Evolutionary conservation across 305 asterid genomes (phyloP).

Genomic region (Fraxinus sp.): DNA sequence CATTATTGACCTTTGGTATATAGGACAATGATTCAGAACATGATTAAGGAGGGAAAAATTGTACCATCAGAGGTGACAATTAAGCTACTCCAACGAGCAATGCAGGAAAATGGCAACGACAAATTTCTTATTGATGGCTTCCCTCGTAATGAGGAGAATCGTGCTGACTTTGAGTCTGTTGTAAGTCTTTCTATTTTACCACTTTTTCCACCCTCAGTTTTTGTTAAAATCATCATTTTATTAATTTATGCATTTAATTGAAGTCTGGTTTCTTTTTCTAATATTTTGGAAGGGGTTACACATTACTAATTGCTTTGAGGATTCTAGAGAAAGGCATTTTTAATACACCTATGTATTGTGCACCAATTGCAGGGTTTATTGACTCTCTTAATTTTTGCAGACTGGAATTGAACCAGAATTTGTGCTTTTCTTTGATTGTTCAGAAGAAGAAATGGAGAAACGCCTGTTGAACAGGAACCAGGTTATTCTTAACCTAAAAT

Average conservation of each 20-base stretch:
- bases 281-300: not conserved
- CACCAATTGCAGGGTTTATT: not conserved
- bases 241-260: not conserved
- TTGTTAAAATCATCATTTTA: not conserved
- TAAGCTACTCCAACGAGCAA: slow-evolving; percentile 80
- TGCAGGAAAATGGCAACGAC: slow-evolving; percentile 66
- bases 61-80: slow-evolving; percentile 93
- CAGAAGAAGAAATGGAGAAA: slow-evolving; percentile 91
- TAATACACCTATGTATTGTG: not conserved
- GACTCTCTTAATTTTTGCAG: slow-evolving; percentile 31
- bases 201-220: not conserved
- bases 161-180: slow-evolving; percentile 83
- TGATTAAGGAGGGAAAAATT: slow-evolving; percentile 94
- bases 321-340: not conserved
- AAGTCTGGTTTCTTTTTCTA: not conserved
- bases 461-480: slow-evolving; percentile 82
- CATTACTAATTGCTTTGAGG: not conserved
- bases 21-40: slow-evolving; percentile 91
- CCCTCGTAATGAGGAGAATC: slow-evolving; percentile 97
- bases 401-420: slow-evolving; percentile 84
- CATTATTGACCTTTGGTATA: slow-evolving; percentile 15
- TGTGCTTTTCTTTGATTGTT: slow-evolving; percentile 82
- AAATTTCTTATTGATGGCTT: slow-evolving; percentile 94
- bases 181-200: slow-evolving; percentile 40
- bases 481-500: slow-evolving; percentile 36